phyloP scores from a whole-genome alignment of 768 basidiomycete species.

The Pleurotus ostreatus region DNA sequence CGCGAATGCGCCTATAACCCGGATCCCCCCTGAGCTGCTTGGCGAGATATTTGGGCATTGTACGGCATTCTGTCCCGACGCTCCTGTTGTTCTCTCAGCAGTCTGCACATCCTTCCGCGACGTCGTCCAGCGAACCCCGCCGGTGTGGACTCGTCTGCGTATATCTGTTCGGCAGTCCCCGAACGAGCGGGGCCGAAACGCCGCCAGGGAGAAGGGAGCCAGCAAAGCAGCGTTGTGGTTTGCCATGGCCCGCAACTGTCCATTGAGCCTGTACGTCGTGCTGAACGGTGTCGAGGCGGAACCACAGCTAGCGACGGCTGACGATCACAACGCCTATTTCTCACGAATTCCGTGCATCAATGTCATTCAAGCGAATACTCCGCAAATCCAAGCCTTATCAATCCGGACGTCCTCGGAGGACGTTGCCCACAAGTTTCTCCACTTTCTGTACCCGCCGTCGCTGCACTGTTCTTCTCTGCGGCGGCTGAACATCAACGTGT shows the following conservation, averaged over 20 bases:
- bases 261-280: conserved; percentile 16
- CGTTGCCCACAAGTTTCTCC: conserved; percentile 1
- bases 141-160: conserved; percentile 24
- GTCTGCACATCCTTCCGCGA: conserved; percentile 26
- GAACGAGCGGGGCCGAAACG: not conserved
- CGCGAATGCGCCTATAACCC: conserved; percentile 3
- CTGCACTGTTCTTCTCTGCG: conserved; percentile 1
- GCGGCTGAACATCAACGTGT: conserved; percentile 8
- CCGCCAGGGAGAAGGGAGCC: conserved; percentile 9
- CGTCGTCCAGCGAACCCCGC: conserved; percentile 24
- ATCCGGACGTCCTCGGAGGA: conserved; percentile 3
- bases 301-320: not conserved
- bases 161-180: conserved; percentile 12
- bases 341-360: conserved; percentile 2
- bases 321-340: not conserved
- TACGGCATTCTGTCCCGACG: conserved; percentile 21
- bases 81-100: conserved; percentile 26
- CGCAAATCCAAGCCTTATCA: not conserved
- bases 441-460: conserved; percentile 2
- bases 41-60: conserved; percentile 29
- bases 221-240: conserved; percentile 29
- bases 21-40: conserved; percentile 29
- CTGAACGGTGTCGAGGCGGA: conserved; percentile 9
- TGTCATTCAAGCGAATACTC: not conserved
- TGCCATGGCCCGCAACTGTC: conserved; percentile 20